These are phyloP conservation scores for Penicillium brevicompactum DNA, from an alignment of 2,329 filamentous ascomycete genomes.

Conservation along the genomic window DNA sequence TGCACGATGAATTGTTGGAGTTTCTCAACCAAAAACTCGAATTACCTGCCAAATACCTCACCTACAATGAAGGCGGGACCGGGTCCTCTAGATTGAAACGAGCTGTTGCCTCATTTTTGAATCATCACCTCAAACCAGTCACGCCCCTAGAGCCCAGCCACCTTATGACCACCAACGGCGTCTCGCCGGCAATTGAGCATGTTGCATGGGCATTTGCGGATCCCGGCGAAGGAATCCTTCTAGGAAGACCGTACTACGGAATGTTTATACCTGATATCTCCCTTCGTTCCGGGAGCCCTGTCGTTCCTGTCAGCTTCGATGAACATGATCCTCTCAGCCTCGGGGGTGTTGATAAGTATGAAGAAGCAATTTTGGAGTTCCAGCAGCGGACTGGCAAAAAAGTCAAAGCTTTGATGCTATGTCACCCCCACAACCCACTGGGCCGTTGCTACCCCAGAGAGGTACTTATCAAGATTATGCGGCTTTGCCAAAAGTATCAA, in stretches of 20 bases:
- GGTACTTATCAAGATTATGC: constrained; percentile 47
- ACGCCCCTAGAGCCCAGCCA: constrained; percentile 29
- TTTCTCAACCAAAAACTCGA: constrained; percentile 46
- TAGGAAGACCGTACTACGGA: constrained; percentile 47
- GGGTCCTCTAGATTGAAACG: constrained; percentile 29
- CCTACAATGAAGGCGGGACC: constrained; percentile 41
- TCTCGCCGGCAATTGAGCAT: constrained; percentile 40
- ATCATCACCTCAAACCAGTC: constrained; percentile 31
- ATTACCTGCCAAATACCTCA: constrained; percentile 34
- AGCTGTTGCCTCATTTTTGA: constrained; percentile 37
- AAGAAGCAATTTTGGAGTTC: constrained; percentile 42
- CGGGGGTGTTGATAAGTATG: constrained; percentile 48
- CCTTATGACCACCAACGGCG: constrained; percentile 38
- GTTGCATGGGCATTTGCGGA: constrained; percentile 35
- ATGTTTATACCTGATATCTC: constrained; percentile 52
- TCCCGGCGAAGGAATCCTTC: constrained; percentile 37
- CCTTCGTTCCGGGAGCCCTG: constrained; percentile 44
- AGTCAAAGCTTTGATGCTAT: constrained; percentile 54
- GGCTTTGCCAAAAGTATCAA: constrained; percentile 52
- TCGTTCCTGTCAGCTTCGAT: constrained; percentile 50
- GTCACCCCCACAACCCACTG: constrained; percentile 56
- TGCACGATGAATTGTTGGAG: constrained; percentile 50
- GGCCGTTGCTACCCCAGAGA: constrained; percentile 51
- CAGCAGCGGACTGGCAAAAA: constrained; percentile 41
- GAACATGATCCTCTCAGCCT: constrained; percentile 48